Conservation (phyloP, 2,329 filamentous ascomycete species). For the Chrysoporthe austroafricana region DNA sequence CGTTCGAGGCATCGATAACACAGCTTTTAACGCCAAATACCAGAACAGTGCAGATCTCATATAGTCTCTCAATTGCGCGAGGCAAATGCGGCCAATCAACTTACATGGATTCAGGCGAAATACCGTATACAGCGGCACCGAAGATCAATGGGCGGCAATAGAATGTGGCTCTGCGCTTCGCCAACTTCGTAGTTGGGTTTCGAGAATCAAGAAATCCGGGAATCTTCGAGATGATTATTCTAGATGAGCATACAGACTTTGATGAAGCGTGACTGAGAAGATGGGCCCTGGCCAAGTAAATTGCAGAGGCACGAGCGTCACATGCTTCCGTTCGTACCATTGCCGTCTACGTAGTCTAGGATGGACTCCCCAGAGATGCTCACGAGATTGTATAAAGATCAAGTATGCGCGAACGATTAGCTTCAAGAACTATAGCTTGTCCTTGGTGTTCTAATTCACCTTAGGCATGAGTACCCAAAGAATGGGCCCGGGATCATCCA, state of each 20-base stretch:
- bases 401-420: too few species aligned
- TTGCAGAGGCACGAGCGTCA: neutral
- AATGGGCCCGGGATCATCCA: neutral
- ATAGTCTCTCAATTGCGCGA: neutral
- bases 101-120: conserved; percentile 12
- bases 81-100: conserved; percentile 7
- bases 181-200: neutral
- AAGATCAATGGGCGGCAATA: neutral
- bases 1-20: neutral
- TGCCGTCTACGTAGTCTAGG: neutral
- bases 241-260: neutral
- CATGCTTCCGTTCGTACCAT: neutral
- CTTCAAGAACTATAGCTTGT: too few species aligned
- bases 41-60: neutral
- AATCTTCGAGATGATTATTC: neutral
- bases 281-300: neutral
- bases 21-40: neutral
- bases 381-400: too few species aligned
- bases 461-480: too few species aligned
- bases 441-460: too few species aligned
- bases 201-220: neutral
- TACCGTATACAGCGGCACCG: neutral
- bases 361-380: too few species aligned
- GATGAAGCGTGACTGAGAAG: neutral
- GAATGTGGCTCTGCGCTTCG: neutral